Evolutionary conservation across 2,329 filamentous ascomycete genomes (phyloP).

Genomic region (Chaetomiaceae sp.): DNA sequence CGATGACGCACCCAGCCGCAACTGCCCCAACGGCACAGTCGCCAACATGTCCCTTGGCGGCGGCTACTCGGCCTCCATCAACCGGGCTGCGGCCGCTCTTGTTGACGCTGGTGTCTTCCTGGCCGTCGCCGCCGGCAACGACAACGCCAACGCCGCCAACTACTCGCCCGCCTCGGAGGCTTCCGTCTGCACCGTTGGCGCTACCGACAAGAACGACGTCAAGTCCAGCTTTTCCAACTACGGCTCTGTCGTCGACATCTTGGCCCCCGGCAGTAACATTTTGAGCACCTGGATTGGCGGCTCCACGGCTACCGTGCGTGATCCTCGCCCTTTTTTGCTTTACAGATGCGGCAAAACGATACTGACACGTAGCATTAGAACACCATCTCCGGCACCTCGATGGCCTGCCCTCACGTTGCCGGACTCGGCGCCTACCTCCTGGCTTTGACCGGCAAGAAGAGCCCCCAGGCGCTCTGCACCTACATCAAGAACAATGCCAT

Average conservation of each 20-base stretch:
- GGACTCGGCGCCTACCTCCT: conserved; percentile 40
- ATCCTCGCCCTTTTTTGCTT: not conserved
- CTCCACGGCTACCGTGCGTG: conserved; percentile 31
- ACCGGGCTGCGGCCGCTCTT: conserved; percentile 46
- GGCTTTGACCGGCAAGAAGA: conserved; percentile 38
- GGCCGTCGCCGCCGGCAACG: conserved; percentile 54
- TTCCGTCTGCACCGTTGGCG: conserved; percentile 51
- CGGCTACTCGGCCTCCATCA: conserved; percentile 41
- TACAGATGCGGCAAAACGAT: not conserved
- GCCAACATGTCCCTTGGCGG: conserved; percentile 57
- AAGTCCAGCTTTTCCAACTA: conserved; percentile 51
- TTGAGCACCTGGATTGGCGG: conserved; percentile 46
- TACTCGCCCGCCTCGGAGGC: conserved; percentile 47
- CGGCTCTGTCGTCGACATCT: conserved; percentile 46
- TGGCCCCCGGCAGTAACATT: conserved; percentile 46
- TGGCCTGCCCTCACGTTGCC: conserved; percentile 35
- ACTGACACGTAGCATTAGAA: conserved; percentile 21
- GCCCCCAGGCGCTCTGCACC: conserved; percentile 44
- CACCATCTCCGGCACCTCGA: conserved; percentile 46
- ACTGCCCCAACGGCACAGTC: conserved; percentile 43
- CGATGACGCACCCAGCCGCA: conserved; percentile 33
- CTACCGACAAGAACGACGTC: conserved; percentile 38
- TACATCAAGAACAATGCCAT: conserved; percentile 43
- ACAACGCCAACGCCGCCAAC: conserved; percentile 39
- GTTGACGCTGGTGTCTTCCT: conserved; percentile 47